phyloP scores from a whole-genome alignment of 139 green algal species.

The Pleodorina starrii region DNA sequence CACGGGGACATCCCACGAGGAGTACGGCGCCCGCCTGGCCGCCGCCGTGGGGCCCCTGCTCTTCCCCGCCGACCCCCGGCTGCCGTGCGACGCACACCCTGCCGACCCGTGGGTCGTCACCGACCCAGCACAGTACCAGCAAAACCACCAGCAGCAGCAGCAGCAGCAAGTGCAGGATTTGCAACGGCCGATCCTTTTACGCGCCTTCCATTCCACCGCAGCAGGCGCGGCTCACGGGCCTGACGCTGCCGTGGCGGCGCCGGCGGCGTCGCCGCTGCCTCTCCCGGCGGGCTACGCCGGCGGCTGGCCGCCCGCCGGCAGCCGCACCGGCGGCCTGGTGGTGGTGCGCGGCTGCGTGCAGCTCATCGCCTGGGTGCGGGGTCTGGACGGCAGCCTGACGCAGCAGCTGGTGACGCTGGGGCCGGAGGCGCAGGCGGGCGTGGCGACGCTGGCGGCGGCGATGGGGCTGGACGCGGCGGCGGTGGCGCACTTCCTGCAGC shows the following conservation, averaged over 20 bases:
- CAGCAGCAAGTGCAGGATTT: background rate
- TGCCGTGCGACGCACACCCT: too few species aligned
- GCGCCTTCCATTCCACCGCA: too few species aligned
- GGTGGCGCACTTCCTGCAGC: conserved; percentile 4
- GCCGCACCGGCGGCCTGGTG: conserved; percentile 7
- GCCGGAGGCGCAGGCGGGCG: background rate
- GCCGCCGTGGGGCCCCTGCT: background rate
- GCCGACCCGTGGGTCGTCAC: too few species aligned
- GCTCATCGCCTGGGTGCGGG: conserved; percentile 20
- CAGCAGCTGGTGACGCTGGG: background rate
- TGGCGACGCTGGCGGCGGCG: background rate
- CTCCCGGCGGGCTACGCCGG: background rate
- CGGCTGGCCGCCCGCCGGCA: background rate
- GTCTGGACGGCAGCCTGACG: background rate
- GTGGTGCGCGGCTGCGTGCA: conserved; percentile 30
- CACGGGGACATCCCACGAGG: background rate
- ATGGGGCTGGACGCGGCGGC: background rate
- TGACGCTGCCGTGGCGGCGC: background rate
- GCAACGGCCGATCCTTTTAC: too few species aligned
- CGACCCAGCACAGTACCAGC: too few species aligned
- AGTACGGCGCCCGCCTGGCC: background rate
- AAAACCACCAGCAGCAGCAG: background rate
- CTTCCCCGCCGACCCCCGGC: background rate
- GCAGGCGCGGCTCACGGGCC: background rate
- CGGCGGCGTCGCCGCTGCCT: background rate